Percentiles rank a stretch among this genome's conserved stretches.
Evolutionary conservation across 2,329 filamentous ascomycete species (phyloP).

Genomic region (Penicillium sp.): DNA sequence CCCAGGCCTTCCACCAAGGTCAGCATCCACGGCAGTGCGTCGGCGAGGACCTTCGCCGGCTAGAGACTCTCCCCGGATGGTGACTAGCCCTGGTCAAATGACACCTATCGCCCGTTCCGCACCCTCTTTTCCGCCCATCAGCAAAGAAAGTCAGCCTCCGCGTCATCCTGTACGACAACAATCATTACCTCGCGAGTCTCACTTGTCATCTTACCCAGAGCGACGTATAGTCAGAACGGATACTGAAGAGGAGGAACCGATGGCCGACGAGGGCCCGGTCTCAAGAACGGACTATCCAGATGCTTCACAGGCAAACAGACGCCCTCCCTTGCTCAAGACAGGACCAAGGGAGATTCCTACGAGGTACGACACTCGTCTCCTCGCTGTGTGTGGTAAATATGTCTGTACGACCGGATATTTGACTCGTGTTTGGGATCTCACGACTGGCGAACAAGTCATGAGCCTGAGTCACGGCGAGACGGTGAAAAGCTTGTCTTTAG

Average conservation of each 20-base stretch:
- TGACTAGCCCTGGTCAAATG: conserved; percentile 16
- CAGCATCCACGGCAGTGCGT: conserved; percentile 22
- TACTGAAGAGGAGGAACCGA: conserved; percentile 55
- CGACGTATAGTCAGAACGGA: conserved; percentile 35
- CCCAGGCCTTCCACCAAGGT: conserved; percentile 52
- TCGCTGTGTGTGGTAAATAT: conserved; percentile 85
- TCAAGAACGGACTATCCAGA: conserved; percentile 74
- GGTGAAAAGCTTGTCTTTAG: conserved; percentile 75
- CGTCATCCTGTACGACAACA: conserved; percentile 29
- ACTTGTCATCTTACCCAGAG: conserved; percentile 24
- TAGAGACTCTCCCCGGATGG: conserved; percentile 17
- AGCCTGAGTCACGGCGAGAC: conserved; percentile 83
- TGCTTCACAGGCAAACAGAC: conserved; percentile 77
- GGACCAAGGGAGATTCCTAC: conserved; percentile 76
- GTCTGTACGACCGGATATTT: conserved; percentile 84
- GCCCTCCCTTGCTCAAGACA: conserved; percentile 73
- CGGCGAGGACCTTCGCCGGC: conserved; percentile 28
- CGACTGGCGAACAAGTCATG: conserved; percentile 78
- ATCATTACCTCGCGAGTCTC: conserved; percentile 33
- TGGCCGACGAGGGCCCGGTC: conserved; percentile 53
- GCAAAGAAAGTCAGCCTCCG: conserved; percentile 24
- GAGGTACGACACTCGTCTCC: conserved; percentile 81
- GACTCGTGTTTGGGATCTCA: conserved; percentile 84
- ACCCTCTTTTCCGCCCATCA: conserved; percentile 13
- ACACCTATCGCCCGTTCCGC: conserved; percentile 18